Evolutionary conservation across 352 stramenopile species (phyloP), one percentile per base, ranked within the genome.

Genomic region (Globisporangium spiculum): DNA sequence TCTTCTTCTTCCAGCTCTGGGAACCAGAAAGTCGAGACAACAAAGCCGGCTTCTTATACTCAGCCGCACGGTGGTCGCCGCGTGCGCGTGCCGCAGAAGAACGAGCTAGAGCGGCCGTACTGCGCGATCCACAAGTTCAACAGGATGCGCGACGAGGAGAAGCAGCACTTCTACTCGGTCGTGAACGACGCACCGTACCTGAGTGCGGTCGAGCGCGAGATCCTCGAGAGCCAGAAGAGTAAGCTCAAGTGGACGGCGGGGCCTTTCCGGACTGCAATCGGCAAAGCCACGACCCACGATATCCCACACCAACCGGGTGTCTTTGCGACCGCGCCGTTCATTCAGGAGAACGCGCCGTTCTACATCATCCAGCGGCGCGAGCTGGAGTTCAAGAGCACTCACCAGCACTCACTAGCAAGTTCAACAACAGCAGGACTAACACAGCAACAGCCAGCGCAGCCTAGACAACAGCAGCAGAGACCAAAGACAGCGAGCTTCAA

Each of bases 121-220:
- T 94, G 86, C 52, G 84, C 83, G 9, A 75, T 83, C 56, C 64
- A 79, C 44, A 79, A 77, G 55, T 92, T 91, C 75, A 72, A 74
- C 63, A 86, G 76, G 58, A 71, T 90, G 46, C 62, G 68, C 3
- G 72, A 79, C n/a, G 56, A 66, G 0, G 66, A 84, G 32, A 65
- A 68, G 30, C 50, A 60, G 34, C 60, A 77, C 4, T 94, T 89
- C 63, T 94, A 93, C 61, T 94, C 87, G 46, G 76, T 94, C 46
- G 76, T 93, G 54, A 94, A 94, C 60, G 87, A 94, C 56, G 84
- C 83, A 24, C 87, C 87, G 30, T 94, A 94, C 69, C 58, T 72
- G 56, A 90, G 80, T 46, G 54, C 64, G 1, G 68, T 62, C 24
- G 84, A 93, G 34, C 75, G 76, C 4, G 81, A 93, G 63, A 64